Evolutionary conservation across 495 filamentous ascomycete genomes (phyloP).

Genomic region (Delitschia confertaspora): DNA sequence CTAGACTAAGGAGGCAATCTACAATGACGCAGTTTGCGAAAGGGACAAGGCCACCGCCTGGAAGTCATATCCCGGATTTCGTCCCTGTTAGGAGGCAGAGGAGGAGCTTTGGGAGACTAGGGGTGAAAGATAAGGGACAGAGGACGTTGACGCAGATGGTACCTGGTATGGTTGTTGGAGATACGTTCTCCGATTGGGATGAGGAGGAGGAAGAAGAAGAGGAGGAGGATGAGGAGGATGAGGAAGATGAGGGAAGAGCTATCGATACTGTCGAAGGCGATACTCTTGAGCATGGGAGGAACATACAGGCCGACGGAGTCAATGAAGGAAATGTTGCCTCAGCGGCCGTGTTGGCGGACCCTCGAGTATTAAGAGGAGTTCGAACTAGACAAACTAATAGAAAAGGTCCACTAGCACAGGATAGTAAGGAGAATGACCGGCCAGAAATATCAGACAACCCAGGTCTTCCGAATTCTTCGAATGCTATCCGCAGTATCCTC

Average conservation of each 20-base stretch:
- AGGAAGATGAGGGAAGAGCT: conserved; percentile 3
- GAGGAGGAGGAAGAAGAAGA: conserved; percentile 7
- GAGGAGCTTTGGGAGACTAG: conserved; percentile 11
- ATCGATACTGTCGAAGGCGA: too few relatives aligned
- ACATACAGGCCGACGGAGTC: neutral
- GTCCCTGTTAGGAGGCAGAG: conserved; percentile 11
- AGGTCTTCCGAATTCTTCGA: conserved; percentile 5
- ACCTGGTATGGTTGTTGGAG: conserved; percentile 5
- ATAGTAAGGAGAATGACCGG: neutral
- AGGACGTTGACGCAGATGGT: conserved; percentile 26
- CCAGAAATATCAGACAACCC: conserved; percentile 11
- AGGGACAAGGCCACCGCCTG: conserved; percentile 7
- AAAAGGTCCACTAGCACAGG: neutral
- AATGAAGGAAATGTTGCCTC: neutral
- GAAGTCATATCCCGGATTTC: conserved; percentile 14
- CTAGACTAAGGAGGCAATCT: conserved; percentile 16
- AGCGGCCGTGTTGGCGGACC: neutral
- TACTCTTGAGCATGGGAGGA: too few relatives aligned
- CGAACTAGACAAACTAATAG: neutral
- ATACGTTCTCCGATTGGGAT: conserved; percentile 6
- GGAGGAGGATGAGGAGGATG: conserved; percentile 4
- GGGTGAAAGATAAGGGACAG: conserved; percentile 7
- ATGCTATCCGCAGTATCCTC: conserved; percentile 10
- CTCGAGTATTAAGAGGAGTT: neutral
- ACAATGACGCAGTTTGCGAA: conserved; percentile 21